phyloP scores from a whole-genome alignment of 2,329 filamentous ascomycete genomes.

The Colletotrichum godetiae region DNA sequence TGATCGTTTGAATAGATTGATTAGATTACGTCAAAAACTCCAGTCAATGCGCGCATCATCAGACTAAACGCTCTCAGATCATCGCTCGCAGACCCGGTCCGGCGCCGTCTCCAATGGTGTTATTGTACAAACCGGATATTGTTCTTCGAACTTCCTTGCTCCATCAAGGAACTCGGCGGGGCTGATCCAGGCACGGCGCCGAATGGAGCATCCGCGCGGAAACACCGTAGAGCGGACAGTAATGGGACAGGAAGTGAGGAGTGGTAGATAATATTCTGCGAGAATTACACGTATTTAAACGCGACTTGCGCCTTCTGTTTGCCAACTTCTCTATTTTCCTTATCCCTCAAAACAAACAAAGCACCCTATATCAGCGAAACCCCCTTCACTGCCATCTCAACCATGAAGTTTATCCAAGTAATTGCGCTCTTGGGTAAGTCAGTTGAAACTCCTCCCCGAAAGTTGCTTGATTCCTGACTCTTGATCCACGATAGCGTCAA shows the following conservation, averaged over 20 bases:
- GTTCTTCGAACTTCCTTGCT: too few species aligned
- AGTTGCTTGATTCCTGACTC: neutral
- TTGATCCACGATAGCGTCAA: neutral
- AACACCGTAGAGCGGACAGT: neutral
- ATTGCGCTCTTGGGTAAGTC: neutral
- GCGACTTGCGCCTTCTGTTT: too few species aligned
- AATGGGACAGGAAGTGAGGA: neutral
- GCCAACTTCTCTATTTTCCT: neutral
- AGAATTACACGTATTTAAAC: neutral
- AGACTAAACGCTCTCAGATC: neutral
- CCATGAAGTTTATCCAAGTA: neutral
- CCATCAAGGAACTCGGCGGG: neutral
- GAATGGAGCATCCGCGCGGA: neutral
- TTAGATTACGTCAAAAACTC: neutral
- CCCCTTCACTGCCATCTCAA: neutral
- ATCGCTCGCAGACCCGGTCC: too few species aligned
- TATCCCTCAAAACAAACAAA: neutral
- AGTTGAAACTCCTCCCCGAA: neutral
- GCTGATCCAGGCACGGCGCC: neutral
- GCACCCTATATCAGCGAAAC: neutral
- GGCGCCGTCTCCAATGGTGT: neutral
- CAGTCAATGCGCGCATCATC: neutral
- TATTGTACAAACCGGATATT: too few species aligned
- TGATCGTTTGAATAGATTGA: neutral
- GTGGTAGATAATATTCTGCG: neutral